Conservation (phyloP, 2,329 filamentous ascomycete species). For the Helicocarpus griseus region DNA sequence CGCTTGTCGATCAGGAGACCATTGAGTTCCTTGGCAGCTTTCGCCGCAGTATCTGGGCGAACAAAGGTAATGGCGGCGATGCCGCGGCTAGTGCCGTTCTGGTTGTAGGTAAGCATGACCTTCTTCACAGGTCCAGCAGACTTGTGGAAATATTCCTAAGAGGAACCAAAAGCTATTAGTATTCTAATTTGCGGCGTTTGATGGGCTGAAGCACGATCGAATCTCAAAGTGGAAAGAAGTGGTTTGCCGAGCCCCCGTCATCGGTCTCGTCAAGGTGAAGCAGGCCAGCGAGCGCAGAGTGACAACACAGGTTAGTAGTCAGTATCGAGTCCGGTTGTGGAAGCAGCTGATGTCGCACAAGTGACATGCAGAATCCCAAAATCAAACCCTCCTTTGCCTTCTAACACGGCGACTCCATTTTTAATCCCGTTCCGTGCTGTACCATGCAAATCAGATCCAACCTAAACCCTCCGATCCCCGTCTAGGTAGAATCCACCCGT, state of each 20-base stretch:
- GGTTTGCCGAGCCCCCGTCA: slow-evolving; percentile 11
- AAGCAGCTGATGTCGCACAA: not conserved
- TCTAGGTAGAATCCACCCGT: no score
- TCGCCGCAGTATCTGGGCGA: slow-evolving; percentile 70
- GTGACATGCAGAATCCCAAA: slow-evolving; percentile 6
- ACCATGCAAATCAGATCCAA: not conserved
- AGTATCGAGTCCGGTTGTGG: slow-evolving; percentile 6
- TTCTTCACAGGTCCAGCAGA: slow-evolving; percentile 84
- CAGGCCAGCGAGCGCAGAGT: slow-evolving; percentile 54
- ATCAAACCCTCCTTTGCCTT: not conserved
- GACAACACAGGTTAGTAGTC: slow-evolving; percentile 35
- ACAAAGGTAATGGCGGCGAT: slow-evolving; percentile 82
- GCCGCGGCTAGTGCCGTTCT: slow-evolving; percentile 82
- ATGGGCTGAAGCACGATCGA: slow-evolving; percentile 4
- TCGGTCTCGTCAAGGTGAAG: slow-evolving; percentile 17
- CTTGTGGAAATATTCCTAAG: slow-evolving; percentile 91
- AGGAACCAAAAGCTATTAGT: slow-evolving; percentile 41
- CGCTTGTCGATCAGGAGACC: slow-evolving; percentile 81
- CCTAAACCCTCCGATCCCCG: no score
- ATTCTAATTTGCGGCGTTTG: slow-evolving; percentile 20
- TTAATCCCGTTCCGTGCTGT: no score
- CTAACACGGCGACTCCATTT: not conserved
- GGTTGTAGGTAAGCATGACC: slow-evolving; percentile 85
- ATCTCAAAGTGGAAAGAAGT: slow-evolving; percentile 17
- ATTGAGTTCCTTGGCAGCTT: slow-evolving; percentile 75